These are phyloP conservation scores for Moricandia arvensis DNA, from an alignment of 345 rosid genomes.

Conservation along the genomic window DNA sequence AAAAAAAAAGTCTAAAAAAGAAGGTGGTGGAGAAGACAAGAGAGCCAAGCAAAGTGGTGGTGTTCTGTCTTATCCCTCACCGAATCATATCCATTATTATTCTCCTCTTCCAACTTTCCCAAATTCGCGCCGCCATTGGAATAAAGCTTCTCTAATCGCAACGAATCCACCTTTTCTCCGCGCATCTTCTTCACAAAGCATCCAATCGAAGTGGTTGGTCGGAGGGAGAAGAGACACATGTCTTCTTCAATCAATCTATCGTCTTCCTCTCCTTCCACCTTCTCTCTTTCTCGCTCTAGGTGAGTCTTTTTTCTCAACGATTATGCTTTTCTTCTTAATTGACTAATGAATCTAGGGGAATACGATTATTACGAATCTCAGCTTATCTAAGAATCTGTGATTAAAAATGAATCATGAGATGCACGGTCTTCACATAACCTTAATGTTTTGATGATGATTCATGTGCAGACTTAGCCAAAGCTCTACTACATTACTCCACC, in stretches of 20 bases:
- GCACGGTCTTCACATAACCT: not conserved
- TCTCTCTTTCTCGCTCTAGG: slow-evolving; percentile 42
- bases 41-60: not conserved
- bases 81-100: not conserved
- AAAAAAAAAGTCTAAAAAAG: not conserved
- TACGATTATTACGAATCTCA: no score
- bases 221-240: slow-evolving; percentile 21
- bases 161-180: not conserved
- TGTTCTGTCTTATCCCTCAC: not conserved
- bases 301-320: not conserved
- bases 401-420: not conserved
- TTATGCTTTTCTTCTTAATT: no score
- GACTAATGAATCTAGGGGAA: no score
- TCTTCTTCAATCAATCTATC: slow-evolving; percentile 47
- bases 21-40: not conserved
- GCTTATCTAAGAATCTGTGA: not conserved
- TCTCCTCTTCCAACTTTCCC: not conserved
- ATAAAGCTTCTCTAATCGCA: not conserved
- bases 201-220: not conserved
- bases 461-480: slow-evolving; percentile 43
- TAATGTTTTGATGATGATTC: not conserved
- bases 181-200: not conserved
- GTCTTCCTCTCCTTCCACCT: slow-evolving; percentile 41
- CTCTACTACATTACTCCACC: slow-evolving; percentile 43
- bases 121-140: not conserved